Evolutionary conservation across 1,284 basidiomycete genomes (phyloP), one percentile per base, ranked within the genome.

Genomic region (Trichosporon sp.): DNA sequence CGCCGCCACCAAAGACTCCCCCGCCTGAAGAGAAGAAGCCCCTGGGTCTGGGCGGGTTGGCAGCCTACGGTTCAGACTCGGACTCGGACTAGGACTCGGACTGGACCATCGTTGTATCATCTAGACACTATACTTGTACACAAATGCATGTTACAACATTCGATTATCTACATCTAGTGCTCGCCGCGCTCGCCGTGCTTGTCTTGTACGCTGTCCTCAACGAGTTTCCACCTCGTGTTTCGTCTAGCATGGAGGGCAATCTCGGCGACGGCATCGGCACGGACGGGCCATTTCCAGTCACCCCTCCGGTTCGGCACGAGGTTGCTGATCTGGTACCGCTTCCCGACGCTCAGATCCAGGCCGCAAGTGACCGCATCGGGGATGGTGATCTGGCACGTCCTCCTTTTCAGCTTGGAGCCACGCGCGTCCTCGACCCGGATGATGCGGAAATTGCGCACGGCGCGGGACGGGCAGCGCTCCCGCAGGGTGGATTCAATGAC

Each of bases 361-460:
- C 85, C 84, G 37, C 91, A 76, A 8, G 84, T 85, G 4, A 89
- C 83, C 1, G 89, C 90, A 77, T 96, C 92, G 93, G 93, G 96
- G 0, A 94, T 88, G 0, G 91, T 95, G 65, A 97, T 77, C 79
- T 93, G 91, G 0, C 89, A 93, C 0, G 83, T 86, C 16, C 92
- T 88, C 46, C 54, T 85, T 4, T 87, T 84, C 14, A 87, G 87
- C 72, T 86, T 84, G 71, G 86, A 85, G 0, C 78, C 77, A 35
- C 85, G 85, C 5, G 91, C 90, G 79, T 98, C 96, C 73, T 88
- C 85, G 21, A 92, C 88, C 12, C 91, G 85, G 7, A 96, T 82
- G 3, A 97, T 89, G 26, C 94, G 87, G 83, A 98, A 97, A 71
- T 87, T 89, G 59, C 91, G 89, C 12, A 94, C 91, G 26, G 91